A percentile compares a stretch with the other conserved stretches of the same genome.
These are phyloP conservation scores for Prunus mira DNA, from an alignment of 306 rosid genomes.

Conservation along the genomic window DNA sequence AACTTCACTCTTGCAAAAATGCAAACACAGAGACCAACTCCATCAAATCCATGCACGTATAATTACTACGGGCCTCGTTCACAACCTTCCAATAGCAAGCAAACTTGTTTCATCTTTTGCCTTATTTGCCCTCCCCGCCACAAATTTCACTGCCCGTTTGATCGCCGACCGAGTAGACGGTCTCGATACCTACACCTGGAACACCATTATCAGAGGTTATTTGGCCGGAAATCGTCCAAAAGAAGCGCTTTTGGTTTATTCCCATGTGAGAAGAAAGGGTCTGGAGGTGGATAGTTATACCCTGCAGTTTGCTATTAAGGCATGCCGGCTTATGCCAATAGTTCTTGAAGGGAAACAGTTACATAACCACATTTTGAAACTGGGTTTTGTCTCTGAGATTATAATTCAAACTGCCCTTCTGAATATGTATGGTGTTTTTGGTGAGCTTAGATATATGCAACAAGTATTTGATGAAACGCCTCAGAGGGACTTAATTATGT, in stretches of 20 bases:
- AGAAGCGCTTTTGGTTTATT: constrained; percentile 3
- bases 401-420: constrained; percentile 10
- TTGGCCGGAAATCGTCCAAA: background rate
- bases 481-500: constrained; percentile 12
- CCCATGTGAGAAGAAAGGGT: constrained; percentile 11
- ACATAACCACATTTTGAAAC: background rate
- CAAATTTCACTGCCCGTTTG: background rate
- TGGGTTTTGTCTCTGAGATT: constrained; percentile 10
- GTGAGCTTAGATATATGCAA: background rate
- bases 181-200: constrained; percentile 10
- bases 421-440: background rate
- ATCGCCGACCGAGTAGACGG: background rate
- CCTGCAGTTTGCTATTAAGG: constrained; percentile 17
- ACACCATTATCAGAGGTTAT: constrained; percentile 7
- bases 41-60: background rate
- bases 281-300: constrained; percentile 15
- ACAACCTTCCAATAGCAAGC: constrained; percentile 4
- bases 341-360: constrained; percentile 3
- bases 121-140: background rate
- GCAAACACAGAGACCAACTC: background rate
- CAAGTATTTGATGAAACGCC: constrained; percentile 12
- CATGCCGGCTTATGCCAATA: background rate
- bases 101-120: constrained; percentile 4
- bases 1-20: background rate
- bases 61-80: constrained; percentile 1